Evolutionary conservation across 1,284 basidiomycete genomes (phyloP), one percentile per base, ranked within the genome.

Genomic region (Chiua sp.): DNA sequence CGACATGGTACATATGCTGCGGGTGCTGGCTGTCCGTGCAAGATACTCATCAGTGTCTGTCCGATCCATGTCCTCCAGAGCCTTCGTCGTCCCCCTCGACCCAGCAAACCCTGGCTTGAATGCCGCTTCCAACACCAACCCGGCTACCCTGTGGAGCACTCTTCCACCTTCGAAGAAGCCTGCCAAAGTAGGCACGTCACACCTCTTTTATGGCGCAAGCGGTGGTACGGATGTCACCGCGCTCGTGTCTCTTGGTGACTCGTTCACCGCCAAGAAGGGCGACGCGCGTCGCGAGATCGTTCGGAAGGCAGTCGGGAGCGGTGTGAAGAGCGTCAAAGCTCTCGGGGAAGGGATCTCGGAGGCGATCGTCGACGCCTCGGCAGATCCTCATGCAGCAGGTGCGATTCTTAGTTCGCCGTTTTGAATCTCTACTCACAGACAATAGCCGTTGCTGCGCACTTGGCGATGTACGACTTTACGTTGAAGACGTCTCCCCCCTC

Each of bases 301-400:
- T 22, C 79, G 91, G 63, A 87, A 84, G 67, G 83, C 88, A 4
- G 80, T 92, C 20, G 91, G 87, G 12, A 84, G 79, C 54, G 88
- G 84, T 8, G 82, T 92, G 48, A 90, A 88, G 72, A 82, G 84
- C 54, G 75, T 91, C 60, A 87, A 82, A 63, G 79, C 72, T 16
- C 77, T 90, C 16, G 80, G 76, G 11, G 79, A 90, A 39, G 86
- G 84, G 47, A 73, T 90, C 54, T 82, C 82, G 37, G 81, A 85
- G 42, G 83, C 89, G 28, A 62, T 78, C 18, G 74, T 92, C 51
- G 90, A 92, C 71, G 83, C 81, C 51, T 80, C 82, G n/a, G 62
- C 74, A 1, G 90, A 93, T 72, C 80, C 89, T 16, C 91, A 94
- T 65, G 89, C 91, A 62, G 86, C 90, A 59, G 88, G 90, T 90